phyloP scores from a whole-genome alignment of 805 yeast species.

The Kazachstania africana region DNA sequence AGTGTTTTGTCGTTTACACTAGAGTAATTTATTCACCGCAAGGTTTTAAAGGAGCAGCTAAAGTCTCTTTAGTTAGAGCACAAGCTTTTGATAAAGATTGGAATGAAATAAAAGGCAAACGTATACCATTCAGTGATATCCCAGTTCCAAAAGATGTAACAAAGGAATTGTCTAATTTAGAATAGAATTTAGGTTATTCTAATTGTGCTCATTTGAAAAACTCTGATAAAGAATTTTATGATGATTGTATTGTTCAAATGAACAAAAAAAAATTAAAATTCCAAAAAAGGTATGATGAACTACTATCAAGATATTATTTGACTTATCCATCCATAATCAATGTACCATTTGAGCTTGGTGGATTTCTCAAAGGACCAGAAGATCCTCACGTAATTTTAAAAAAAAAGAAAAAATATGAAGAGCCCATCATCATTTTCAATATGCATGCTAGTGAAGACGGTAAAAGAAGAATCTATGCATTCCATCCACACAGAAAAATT shows the following conservation, averaged over 20 bases:
- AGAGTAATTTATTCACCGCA: background rate
- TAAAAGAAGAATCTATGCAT: constrained; percentile 6
- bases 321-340: constrained; percentile 5
- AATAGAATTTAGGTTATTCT: constrained; percentile 1
- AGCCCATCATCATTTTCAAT: constrained; percentile 11
- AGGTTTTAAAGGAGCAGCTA: background rate
- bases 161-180: constrained; percentile 1
- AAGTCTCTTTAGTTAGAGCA: constrained; percentile 1
- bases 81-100: constrained; percentile 8
- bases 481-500: constrained; percentile 10
- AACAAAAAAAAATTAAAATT: constrained; percentile 9
- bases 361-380: constrained; percentile 5
- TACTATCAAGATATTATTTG: constrained; percentile 4
- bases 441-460: constrained; percentile 3
- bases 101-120: constrained; percentile 6
- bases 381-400: constrained; percentile 5
- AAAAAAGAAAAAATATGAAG: constrained; percentile 4
- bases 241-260: constrained; percentile 12
- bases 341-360: constrained; percentile 1
- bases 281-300: constrained; percentile 2
- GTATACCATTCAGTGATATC: constrained; percentile 4
- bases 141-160: constrained; percentile 1
- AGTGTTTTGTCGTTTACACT: background rate
- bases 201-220: constrained; percentile 2
- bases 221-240: constrained; percentile 3